Percentiles rank a stretch among this genome's conserved stretches.
Conservation (phyloP, 2,329 filamentous ascomycete genomes). For the Diaporthe capsici region DNA sequence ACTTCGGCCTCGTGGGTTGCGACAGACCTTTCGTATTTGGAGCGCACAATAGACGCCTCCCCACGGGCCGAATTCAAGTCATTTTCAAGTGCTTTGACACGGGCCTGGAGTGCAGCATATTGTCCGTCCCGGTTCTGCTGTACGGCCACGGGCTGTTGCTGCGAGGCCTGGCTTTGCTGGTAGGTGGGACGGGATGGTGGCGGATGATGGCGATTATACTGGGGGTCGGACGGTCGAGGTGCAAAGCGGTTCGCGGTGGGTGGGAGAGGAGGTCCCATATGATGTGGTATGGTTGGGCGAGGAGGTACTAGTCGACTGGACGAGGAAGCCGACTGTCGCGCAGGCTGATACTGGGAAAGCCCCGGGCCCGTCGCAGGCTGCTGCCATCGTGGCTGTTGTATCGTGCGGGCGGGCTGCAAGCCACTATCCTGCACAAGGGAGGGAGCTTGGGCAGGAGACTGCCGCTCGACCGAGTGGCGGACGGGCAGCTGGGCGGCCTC, state of each 20-base stretch:
- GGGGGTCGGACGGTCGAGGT: conserved; percentile 38
- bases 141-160: conserved; percentile 37
- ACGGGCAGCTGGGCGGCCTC: conserved; percentile 57
- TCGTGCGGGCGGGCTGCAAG: conserved; percentile 6
- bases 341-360: conserved; percentile 33
- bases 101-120: conserved; percentile 64
- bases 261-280: conserved; percentile 57
- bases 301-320: conserved; percentile 45
- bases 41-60: conserved; percentile 81
- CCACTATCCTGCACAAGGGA: conserved; percentile 33
- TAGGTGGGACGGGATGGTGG: conserved; percentile 48
- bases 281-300: conserved; percentile 52
- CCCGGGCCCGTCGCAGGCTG: conserved; percentile 38
- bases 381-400: conserved; percentile 41
- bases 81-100: conserved; percentile 66
- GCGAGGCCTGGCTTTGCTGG: conserved; percentile 49
- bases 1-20: conserved; percentile 76
- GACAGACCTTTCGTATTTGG: conserved; percentile 73
- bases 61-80: conserved; percentile 76
- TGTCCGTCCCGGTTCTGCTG: conserved; percentile 53
- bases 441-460: conserved; percentile 52
- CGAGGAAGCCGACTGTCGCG: conserved; percentile 36
- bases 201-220: conserved; percentile 46
- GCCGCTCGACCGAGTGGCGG: conserved; percentile 53
- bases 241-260: conserved; percentile 39